phyloP scores from a whole-genome alignment of 305 asterid genomes.

The Solanum aculeatissimum region DNA sequence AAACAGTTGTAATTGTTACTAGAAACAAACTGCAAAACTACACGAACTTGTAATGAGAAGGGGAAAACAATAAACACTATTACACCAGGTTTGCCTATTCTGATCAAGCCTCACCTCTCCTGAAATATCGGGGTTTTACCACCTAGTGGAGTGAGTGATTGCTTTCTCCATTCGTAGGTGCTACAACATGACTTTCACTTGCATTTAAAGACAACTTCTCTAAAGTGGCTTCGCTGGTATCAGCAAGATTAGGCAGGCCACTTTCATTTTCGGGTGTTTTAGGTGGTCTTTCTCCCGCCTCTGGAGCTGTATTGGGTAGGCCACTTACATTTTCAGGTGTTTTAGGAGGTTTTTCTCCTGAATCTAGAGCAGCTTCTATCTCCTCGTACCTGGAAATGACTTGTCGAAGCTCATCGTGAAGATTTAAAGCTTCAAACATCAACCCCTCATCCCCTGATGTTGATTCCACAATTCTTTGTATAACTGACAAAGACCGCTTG shows the following conservation, averaged over 20 bases:
- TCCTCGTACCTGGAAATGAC: constrained; percentile 46
- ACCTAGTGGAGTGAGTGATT: constrained; percentile 4
- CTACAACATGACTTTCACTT: constrained; percentile 12
- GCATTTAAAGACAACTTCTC: constrained; percentile 7
- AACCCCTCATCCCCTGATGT: constrained; percentile 75
- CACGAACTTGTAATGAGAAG: neutral
- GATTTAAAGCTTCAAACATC: constrained; percentile 81
- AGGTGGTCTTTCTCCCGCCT: constrained; percentile 18
- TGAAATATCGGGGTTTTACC: neutral
- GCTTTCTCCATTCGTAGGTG: constrained; percentile 11
- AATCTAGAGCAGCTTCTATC: constrained; percentile 36
- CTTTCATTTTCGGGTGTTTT: constrained; percentile 14
- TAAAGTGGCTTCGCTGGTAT: neutral
- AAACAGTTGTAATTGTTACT: neutral
- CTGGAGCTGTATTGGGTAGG: constrained; percentile 17
- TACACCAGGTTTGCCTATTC: neutral
- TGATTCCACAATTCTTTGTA: constrained; percentile 63
- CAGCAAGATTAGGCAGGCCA: constrained; percentile 18
- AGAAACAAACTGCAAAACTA: neutral
- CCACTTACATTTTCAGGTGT: constrained; percentile 16
- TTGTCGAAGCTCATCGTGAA: constrained; percentile 76
- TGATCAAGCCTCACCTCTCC: neutral
- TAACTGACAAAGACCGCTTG: constrained; percentile 56
- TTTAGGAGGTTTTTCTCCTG: constrained; percentile 16
- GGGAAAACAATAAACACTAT: neutral